Evolutionary conservation across 495 filamentous ascomycete species (phyloP), one percentile per base, ranked within the genome.

Genomic region (Penicillium cosmopolitanum): DNA sequence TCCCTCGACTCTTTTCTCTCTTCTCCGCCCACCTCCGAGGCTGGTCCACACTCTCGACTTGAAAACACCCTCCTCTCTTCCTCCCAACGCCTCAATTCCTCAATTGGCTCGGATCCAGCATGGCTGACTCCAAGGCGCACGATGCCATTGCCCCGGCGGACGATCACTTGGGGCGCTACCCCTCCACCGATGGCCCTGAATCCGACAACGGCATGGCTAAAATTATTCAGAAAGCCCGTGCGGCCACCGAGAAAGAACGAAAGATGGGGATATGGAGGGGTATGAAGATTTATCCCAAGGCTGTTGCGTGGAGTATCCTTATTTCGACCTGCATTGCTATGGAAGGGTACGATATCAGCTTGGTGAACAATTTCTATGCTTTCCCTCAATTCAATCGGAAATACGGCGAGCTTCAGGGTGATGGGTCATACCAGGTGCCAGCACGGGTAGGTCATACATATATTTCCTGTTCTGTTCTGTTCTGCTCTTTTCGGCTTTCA

Each of bases 381-480:
- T 80, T 80, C 57, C 58, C 58, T 2, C 69, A 74, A 65, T 92
- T 92, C 78, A 89, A 87, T 64, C 71, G 71, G 58, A 89, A 89
- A 60, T 92, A 91, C 67, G 90, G 89, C 31, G 76, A 84, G 55
- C 64, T 74, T 61, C 56, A 81, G 12, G 47, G 77, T 1, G 69
- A 86, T 50, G 87, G 85, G n/a, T 64, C 71, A 4, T 92, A 89
- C 70, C 80, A 92, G 64, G 79, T 93, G 9, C 74, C 89, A 15
- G 88, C 89, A 13, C 51, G 66, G 69, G 77, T 80, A 73, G 50
- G 67, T 72, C 38, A 46, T 50, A 2, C 36, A 38, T n/a, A n/a
- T 5, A 38, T 38, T 12, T 23, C 23, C 23, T 23, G 23, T 23
- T 23, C 23, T 23, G 28, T 31, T 31, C 28, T 31, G 6, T 31